Percentiles rank a stretch among this genome's conserved stretches.
Conservation (phyloP, 208 protist genomes). For the Trypanosoma cruzi region DNA sequence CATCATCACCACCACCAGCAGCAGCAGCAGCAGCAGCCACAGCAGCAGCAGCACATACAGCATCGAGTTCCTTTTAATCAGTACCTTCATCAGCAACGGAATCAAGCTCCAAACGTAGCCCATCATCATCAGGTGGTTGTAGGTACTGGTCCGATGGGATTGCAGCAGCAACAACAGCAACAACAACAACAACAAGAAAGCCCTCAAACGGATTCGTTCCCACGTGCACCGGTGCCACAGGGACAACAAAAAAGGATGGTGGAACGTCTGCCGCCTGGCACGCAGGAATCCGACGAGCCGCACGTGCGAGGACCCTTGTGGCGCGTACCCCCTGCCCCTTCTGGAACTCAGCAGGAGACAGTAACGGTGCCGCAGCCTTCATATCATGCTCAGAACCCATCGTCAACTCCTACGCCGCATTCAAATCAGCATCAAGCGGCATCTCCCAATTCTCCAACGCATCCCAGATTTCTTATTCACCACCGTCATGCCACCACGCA, state of each 20-base stretch:
- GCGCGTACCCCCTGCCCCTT: slow-evolving; percentile 10
- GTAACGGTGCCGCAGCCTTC: slow-evolving; percentile 19
- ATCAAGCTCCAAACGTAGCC: slow-evolving; percentile 17
- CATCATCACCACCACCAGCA: slow-evolving; percentile 38
- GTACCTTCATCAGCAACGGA: slow-evolving; percentile 11
- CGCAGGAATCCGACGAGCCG: slow-evolving; percentile 18
- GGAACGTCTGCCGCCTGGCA: slow-evolving; percentile 15
- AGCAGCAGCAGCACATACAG: slow-evolving; percentile 33
- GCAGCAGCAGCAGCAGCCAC: slow-evolving; percentile 33
- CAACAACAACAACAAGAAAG: slow-evolving; percentile 36
- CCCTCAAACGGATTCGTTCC: slow-evolving; percentile 16
- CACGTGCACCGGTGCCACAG: slow-evolving; percentile 12
- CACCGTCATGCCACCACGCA: slow-evolving; percentile 14
- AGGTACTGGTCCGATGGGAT: slow-evolving; percentile 28
- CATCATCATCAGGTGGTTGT: slow-evolving; percentile 35
- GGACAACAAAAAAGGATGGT: slow-evolving; percentile 14
- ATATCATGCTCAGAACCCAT: slow-evolving; percentile 19
- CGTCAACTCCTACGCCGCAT: slow-evolving; percentile 21
- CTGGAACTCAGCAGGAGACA: slow-evolving; percentile 11
- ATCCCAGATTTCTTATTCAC: slow-evolving; percentile 9
- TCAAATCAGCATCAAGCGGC: slow-evolving; percentile 19
- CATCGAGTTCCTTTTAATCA: slow-evolving; percentile 21
- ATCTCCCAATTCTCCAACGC: slow-evolving; percentile 20
- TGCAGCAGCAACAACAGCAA: slow-evolving; percentile 31
- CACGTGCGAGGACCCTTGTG: slow-evolving; percentile 18